Base-by-base conservation (phyloP, 805 yeast species). In the Monosporozyma unispora region DNA sequence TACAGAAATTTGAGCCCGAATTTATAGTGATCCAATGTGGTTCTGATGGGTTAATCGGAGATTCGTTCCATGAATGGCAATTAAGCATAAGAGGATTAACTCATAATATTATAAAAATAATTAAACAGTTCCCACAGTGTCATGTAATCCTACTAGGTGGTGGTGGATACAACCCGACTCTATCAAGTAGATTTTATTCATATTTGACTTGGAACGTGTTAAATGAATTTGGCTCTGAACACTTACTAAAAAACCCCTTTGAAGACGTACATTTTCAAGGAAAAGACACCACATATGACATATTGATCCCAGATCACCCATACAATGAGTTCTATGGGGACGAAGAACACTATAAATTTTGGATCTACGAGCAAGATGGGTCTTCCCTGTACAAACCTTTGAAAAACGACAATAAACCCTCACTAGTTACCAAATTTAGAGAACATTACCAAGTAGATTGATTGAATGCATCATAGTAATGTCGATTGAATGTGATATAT, bases 1-100 rank as follows among this genome's bases (percentile, higher is more conserved):
- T 77, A 1, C 52, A 59, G 0, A 53, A 51, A 5, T 73, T 70
- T 49, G 45, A 59, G 1, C 82, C 89, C 0, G 77, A 76, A 22
- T 75, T 74, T 9, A 47, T 85, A 1, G 81, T 84, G 1, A 63
- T 85, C 1, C 87, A 82, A 59, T 76, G 83, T 58, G 95, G 95
- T 0, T 79, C 81, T 29, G 95, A 85, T 68, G 91, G 93, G 0
- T 66, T 85, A 21, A 72, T 75, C n/a, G 72, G 81, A 0, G 93
- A 85, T 59, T 73, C 74, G 18, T 78, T 73, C 52, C 67, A 71
- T 14, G 85, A 83, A 59, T 85, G 91, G 91, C 84, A 83, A 60
- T 60, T 85, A 49, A 75, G 83, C 0, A 72, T 80, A 7, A 61
- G 64, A 38, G 85, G 83, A 0, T 68, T 73, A 19, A 73, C 75